Evolutionary conservation across 2,329 filamentous ascomycete species (phyloP).

Genomic region (Clathrospora elynae): DNA sequence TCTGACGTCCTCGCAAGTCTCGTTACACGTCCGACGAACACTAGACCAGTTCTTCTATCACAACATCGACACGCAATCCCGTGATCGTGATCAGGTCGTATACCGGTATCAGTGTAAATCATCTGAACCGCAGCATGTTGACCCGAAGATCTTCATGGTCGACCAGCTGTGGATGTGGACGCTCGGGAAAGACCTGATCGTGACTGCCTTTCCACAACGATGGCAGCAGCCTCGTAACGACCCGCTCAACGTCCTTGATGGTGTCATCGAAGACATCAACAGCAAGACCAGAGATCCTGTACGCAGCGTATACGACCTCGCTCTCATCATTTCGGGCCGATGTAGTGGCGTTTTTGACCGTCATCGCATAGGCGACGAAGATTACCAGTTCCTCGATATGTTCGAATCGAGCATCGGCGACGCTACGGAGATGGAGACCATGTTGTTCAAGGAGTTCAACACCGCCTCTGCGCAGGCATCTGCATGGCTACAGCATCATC

Average conservation of each 20-base stretch:
- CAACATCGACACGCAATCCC: slow-evolving; percentile 63
- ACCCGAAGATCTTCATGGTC: slow-evolving; percentile 69
- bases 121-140: slow-evolving; percentile 43
- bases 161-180: slow-evolving; percentile 72
- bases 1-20: slow-evolving; percentile 52
- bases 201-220: slow-evolving; percentile 64
- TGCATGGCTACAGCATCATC: slow-evolving; percentile 58
- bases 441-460: slow-evolving; percentile 66
- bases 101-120: slow-evolving; percentile 61
- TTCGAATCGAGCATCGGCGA: slow-evolving; percentile 67
- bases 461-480: slow-evolving; percentile 62
- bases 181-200: slow-evolving; percentile 62
- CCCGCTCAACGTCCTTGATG: slow-evolving; percentile 66
- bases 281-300: slow-evolving; percentile 66
- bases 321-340: slow-evolving; percentile 64
- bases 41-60: slow-evolving; percentile 71
- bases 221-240: slow-evolving; percentile 67
- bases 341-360: slow-evolving; percentile 67
- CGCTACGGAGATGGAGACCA: slow-evolving; percentile 56
- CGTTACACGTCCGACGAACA: slow-evolving; percentile 64
- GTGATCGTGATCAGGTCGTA: slow-evolving; percentile 68
- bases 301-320: slow-evolving; percentile 65
- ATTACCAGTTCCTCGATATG: slow-evolving; percentile 70
- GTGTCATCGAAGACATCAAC: slow-evolving; percentile 68
- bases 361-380: slow-evolving; percentile 61